These are phyloP conservation scores for Penicillium parvum DNA, from an alignment of 495 filamentous ascomycete genomes.

Conservation along the genomic window DNA sequence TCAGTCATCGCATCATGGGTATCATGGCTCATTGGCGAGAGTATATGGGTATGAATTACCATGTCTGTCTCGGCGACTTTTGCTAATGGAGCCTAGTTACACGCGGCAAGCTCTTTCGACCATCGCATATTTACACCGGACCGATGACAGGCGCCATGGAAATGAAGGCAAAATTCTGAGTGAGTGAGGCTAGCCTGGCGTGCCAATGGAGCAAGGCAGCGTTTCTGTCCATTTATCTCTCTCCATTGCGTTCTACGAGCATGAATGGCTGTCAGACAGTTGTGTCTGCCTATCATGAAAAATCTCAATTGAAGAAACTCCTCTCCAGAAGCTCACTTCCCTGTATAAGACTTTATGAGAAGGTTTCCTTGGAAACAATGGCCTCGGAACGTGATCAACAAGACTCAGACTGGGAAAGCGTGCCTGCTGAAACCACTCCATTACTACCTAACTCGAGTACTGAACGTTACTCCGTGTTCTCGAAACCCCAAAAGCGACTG, in stretches of 20 bases:
- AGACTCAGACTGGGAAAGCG: background rate
- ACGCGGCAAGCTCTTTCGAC: constrained; percentile 32
- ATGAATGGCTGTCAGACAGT: too few relatives aligned
- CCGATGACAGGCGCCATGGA: background rate
- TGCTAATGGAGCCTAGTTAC: constrained; percentile 13
- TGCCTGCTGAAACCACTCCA: constrained; percentile 17
- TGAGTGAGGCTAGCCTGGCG: background rate
- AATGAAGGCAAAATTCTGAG: constrained; percentile 11
- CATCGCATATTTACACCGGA: constrained; percentile 29
- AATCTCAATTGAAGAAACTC: too few relatives aligned
- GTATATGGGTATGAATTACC: constrained; percentile 28
- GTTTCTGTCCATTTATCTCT: too few relatives aligned
- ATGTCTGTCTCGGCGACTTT: constrained; percentile 9
- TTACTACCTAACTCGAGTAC: constrained; percentile 4
- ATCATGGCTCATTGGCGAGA: constrained; percentile 45
- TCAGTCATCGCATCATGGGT: constrained; percentile 32
- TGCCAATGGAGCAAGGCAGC: too few relatives aligned
- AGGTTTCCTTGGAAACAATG: too few relatives aligned
- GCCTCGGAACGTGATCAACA: background rate
- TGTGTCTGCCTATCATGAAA: too few relatives aligned
- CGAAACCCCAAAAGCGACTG: constrained; percentile 21
- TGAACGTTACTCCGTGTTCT: constrained; percentile 22
- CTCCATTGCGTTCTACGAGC: too few relatives aligned
- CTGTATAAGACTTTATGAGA: too few relatives aligned
- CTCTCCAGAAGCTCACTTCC: too few relatives aligned